Conservation (phyloP, 1,139 yeast species). For the Magnusiomyces starmeri region DNA sequence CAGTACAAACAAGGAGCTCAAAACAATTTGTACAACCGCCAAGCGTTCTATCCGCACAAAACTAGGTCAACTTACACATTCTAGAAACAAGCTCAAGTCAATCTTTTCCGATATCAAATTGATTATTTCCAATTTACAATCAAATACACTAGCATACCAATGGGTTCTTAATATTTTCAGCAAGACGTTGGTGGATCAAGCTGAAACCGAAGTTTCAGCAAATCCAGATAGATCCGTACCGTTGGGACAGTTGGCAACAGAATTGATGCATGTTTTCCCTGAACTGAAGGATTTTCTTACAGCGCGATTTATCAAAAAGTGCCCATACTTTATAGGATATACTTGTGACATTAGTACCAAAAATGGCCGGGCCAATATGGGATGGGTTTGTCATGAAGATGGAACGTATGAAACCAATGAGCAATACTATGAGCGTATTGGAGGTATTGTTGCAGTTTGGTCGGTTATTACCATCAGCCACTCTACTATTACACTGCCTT, state of each 20-base stretch:
- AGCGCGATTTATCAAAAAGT: slow-evolving; percentile 83
- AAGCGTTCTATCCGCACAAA: slow-evolving; percentile 78
- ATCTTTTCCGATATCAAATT: slow-evolving; percentile 45
- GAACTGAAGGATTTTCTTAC: slow-evolving; percentile 59
- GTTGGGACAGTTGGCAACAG: slow-evolving; percentile 57
- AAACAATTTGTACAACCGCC: slow-evolving; percentile 36
- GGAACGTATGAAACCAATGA: slow-evolving; percentile 64
- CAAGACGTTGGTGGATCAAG: slow-evolving; percentile 81
- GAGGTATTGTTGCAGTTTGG: slow-evolving; percentile 79
- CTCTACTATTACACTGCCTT: slow-evolving; percentile 24
- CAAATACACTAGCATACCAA: slow-evolving; percentile 45
- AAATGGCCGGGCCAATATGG: slow-evolving; percentile 78
- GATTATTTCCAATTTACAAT: slow-evolving; percentile 42
- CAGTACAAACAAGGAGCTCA: slow-evolving; percentile 33
- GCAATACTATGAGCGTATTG: slow-evolving; percentile 74
- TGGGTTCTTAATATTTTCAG: slow-evolving; percentile 80
- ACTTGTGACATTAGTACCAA: slow-evolving; percentile 69
- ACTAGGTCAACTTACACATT: slow-evolving; percentile 83
- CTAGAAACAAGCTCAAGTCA: slow-evolving; percentile 48
- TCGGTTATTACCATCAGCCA: slow-evolving; percentile 51
- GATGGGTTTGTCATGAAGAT: slow-evolving; percentile 63
- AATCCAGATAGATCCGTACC: slow-evolving; percentile 76
- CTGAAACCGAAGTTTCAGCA: slow-evolving; percentile 85
- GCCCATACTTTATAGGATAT: slow-evolving; percentile 83
- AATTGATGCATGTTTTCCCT: slow-evolving; percentile 50